These are phyloP conservation scores for Aspergillus sp. DNA, from an alignment of 2,329 filamentous ascomycete genomes.

Conservation along the genomic window DNA sequence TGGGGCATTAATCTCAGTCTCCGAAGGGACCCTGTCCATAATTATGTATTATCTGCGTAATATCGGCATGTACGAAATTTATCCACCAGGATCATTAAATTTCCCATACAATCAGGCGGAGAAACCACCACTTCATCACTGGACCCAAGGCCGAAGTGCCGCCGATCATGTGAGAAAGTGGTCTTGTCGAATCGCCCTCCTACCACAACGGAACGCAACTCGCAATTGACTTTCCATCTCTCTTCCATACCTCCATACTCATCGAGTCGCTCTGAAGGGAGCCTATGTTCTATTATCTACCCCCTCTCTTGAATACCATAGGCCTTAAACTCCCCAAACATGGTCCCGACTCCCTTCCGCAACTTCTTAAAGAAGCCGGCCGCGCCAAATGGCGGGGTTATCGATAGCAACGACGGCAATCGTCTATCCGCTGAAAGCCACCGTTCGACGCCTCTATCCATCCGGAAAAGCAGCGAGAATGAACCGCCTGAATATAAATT, in stretches of 20 bases:
- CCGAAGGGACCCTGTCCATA: too few relatives aligned
- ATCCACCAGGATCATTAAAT: neutral
- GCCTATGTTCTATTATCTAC: too few relatives aligned
- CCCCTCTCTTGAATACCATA: neutral
- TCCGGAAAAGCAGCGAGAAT: slow-evolving; percentile 62
- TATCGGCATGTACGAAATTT: neutral
- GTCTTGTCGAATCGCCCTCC: neutral
- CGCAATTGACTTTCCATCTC: neutral
- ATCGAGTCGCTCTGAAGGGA: neutral
- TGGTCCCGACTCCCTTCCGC: slow-evolving; percentile 53
- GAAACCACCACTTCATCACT: slow-evolving; percentile 14
- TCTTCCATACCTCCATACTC: neutral
- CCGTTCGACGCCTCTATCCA: slow-evolving; percentile 52
- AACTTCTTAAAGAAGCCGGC: slow-evolving; percentile 68
- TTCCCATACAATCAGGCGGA: slow-evolving; percentile 5
- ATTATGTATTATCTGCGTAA: too few relatives aligned
- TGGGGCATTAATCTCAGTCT: too few relatives aligned
- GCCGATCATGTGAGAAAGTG: slow-evolving; percentile 20
- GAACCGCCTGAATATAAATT: slow-evolving; percentile 75
- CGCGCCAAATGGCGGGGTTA: slow-evolving; percentile 33
- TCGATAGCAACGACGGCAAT: slow-evolving; percentile 51
- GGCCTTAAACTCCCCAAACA: neutral
- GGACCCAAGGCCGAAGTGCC: slow-evolving; percentile 15
- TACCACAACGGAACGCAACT: neutral
- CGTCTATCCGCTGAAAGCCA: slow-evolving; percentile 45